Evolutionary conservation across 73 alveolate species (phyloP).

Genomic region (Tetrahymena thermophila): DNA sequence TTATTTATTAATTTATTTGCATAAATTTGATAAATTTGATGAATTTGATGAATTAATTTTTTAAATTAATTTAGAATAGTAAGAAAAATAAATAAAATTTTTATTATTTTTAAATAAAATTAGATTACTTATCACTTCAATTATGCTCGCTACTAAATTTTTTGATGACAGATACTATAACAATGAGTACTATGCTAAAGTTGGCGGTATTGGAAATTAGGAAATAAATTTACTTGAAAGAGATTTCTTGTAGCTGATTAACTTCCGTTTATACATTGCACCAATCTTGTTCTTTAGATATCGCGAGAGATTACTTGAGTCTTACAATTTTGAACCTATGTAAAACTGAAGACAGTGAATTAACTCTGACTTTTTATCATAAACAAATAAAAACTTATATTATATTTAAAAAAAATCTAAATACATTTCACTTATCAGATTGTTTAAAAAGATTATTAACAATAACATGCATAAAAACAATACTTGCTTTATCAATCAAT

Average conservation of each 20-base stretch:
- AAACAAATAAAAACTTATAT: neutral
- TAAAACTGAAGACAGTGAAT: neutral
- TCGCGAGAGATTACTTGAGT: constrained; percentile 22
- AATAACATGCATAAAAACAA: neutral
- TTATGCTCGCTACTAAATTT: constrained; percentile 60
- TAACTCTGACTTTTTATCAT: neutral
- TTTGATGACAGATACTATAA: constrained; percentile 63
- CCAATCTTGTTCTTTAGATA: constrained; percentile 49
- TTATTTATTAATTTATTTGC: too few species aligned
- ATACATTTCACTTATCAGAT: neutral
- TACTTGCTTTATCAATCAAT: neutral
- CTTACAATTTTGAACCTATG: neutral
- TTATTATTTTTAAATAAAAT: constrained; percentile 4
- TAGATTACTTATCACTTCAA: constrained; percentile 62
- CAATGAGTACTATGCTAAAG: constrained; percentile 65
- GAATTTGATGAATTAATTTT: too few species aligned
- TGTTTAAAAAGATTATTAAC: neutral
- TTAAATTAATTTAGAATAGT: too few species aligned
- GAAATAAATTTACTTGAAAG: constrained; percentile 60
- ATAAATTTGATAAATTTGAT: too few species aligned
- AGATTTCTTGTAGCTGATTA: constrained; percentile 58
- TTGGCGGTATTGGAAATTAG: constrained; percentile 66
- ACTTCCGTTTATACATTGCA: constrained; percentile 51
- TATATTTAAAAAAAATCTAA: neutral
- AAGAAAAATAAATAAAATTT: neutral